Percentiles rank a stretch among this genome's conserved stretches.
These are phyloP conservation scores for Pachyrhizus erosus DNA, from an alignment of 306 rosid genomes.

Conservation along the genomic window DNA sequence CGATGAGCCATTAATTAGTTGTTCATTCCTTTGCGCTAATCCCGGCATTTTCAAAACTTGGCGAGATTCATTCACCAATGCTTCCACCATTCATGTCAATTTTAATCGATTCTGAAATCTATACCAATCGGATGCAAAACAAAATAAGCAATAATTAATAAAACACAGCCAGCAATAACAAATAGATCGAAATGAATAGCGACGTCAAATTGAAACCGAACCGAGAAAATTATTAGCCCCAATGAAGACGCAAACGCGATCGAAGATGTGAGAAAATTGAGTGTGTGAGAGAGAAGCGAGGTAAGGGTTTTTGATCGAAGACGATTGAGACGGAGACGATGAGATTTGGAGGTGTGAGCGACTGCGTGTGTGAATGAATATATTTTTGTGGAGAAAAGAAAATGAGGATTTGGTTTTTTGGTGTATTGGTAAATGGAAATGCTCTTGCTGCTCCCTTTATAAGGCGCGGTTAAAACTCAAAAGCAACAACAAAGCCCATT, in stretches of 20 bases:
- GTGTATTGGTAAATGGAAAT: conserved; percentile 31
- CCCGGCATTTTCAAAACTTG: conserved; percentile 83
- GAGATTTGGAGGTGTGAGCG: conserved; percentile 77
- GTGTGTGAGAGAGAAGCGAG: conserved; percentile 28
- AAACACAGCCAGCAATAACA: conserved; percentile 39
- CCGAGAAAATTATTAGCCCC: not conserved
- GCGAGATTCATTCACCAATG: conserved; percentile 55
- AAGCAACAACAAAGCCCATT: conserved; percentile 29
- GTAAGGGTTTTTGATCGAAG: conserved; percentile 65
- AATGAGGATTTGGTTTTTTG: conserved; percentile 34
- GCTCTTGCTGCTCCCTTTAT: conserved; percentile 7
- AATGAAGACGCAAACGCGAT: conserved; percentile 35
- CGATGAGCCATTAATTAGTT: conserved; percentile 68
- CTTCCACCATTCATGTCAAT: conserved; percentile 46
- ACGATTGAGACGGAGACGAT: conserved; percentile 41
- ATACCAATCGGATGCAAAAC: conserved; percentile 42
- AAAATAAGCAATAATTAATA: conserved; percentile 34
- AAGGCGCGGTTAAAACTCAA: conserved; percentile 48
- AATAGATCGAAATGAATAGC: conserved; percentile 52
- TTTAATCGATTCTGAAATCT: conserved; percentile 46
- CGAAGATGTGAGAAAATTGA: conserved; percentile 39
- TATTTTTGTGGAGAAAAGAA: conserved; percentile 42
- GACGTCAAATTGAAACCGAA: conserved; percentile 27
- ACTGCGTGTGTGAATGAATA: conserved; percentile 50
- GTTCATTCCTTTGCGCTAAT: conserved; percentile 73